phyloP scores from a whole-genome alignment of 257 asterid species.

The Cruciata laevipes region DNA sequence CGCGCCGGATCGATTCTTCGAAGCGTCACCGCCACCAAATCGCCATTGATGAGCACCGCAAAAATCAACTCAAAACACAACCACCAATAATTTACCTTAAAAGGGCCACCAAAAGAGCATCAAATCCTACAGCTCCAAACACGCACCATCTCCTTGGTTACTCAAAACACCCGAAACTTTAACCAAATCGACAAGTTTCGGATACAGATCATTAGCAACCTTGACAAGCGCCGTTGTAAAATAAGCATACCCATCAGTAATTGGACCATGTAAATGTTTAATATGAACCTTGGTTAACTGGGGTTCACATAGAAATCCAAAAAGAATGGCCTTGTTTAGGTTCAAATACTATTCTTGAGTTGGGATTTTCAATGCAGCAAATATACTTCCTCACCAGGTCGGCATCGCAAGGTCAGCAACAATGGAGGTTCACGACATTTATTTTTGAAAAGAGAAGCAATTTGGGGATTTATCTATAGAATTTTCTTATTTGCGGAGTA shows the following conservation, averaged over 20 bases:
- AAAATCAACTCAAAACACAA: slow-evolving; percentile 3
- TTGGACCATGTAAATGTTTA: slow-evolving; percentile 62
- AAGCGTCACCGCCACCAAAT: no score
- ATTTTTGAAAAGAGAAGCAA: no score
- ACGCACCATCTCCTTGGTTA: slow-evolving; percentile 38
- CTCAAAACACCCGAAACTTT: slow-evolving; percentile 52
- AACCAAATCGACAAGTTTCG: slow-evolving; percentile 42
- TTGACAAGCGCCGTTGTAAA: slow-evolving; percentile 50
- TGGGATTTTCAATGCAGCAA: slow-evolving; percentile 48
- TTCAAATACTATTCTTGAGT: slow-evolving; percentile 44
- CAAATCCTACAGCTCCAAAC: background rate
- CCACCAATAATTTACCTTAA: slow-evolving; percentile 5
- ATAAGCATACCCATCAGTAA: slow-evolving; percentile 53
- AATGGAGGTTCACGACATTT: no score
- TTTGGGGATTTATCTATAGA: no score
- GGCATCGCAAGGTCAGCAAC: no score
- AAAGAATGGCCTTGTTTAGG: slow-evolving; percentile 62
- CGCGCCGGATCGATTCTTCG: no score
- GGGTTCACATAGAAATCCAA: slow-evolving; percentile 51
- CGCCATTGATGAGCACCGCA: no score
- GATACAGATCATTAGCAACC: slow-evolving; percentile 46
- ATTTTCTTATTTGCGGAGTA: no score
- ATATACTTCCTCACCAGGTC: no score
- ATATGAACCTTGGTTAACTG: slow-evolving; percentile 45
- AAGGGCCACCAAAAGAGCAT: slow-evolving; percentile 2